Base-by-base conservation (phyloP, 768 basidiomycete genomes). In the Tulasnella calospora region DNA sequence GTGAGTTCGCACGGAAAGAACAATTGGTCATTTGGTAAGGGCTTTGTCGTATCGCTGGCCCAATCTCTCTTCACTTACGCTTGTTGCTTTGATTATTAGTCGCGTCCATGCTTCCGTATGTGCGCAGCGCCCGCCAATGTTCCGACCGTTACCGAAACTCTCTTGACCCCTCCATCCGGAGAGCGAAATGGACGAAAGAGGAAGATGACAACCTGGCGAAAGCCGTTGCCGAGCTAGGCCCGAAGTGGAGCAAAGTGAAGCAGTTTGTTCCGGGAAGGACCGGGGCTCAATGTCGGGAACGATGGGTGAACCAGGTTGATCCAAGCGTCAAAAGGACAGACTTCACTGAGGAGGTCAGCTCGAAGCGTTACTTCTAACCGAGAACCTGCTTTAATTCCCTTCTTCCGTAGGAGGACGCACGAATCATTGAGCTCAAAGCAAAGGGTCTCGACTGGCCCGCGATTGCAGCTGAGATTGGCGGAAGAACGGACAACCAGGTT, bases 81-180 rank as follows among this genome's bases (percentile, higher is more conserved):
- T 23, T 21, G 9, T 46, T 23, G 13, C 30, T n/a, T 61, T 7
- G 12, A 27, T 61, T 10, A n/a, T 35, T 44, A 76, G 75, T 76
- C n/a, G 75, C 75, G 19, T 46, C 75, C 19, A 30, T 46, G 38
- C 55, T 76, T 61, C 75, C 75, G 21, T 76, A 19, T n/a, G n/a
- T 35, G 23, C 55, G 79, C 55, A 40, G 44, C 71, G 40, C 73
- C 33, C 47, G 47, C 19, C 33, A 77, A 61, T 71, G 94, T 93
- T 23, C 87, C 93, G 80, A 95, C 93, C 17, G 94, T 51, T 95
- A 94, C 83, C 88, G 92, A 70, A 93, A 94, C 83, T 93, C 94
- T 15, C 87, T 95, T 71, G 92, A 94, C 84, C 94, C 94, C 1
- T 86, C 85, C 38, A 86, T 95, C 79, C 93, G 90, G 84, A 92